Percentiles rank a stretch among this genome's conserved stretches.
These are phyloP conservation scores for Diospyros lotus DNA, from an alignment of 148 eudicot genomes.

Conservation along the genomic window DNA sequence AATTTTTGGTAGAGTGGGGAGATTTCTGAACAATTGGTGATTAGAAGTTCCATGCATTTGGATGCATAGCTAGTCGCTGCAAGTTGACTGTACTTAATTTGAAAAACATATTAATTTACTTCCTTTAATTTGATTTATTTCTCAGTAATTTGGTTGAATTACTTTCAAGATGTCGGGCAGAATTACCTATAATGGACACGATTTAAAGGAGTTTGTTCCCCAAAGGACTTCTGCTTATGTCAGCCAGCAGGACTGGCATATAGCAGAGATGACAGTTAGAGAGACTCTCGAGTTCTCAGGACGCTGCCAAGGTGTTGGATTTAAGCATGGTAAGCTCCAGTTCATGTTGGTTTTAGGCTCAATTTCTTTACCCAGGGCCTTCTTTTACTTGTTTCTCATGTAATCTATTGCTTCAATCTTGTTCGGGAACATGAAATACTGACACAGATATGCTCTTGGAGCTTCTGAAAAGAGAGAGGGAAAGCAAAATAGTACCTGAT, in stretches of 20 bases:
- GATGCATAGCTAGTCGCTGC: too few relatives aligned
- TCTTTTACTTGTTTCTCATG: slow-evolving; percentile 6
- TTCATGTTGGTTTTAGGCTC: not conserved
- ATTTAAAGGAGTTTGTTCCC: slow-evolving; percentile 70
- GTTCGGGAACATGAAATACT: slow-evolving; percentile 7
- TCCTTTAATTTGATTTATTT: not conserved
- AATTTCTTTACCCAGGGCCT: not conserved
- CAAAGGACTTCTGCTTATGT: slow-evolving; percentile 87
- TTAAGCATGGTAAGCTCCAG: slow-evolving; percentile 52
- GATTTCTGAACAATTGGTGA: too few relatives aligned
- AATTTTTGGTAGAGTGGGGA: too few relatives aligned
- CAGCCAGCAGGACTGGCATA: slow-evolving; percentile 85
- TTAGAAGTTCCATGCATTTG: too few relatives aligned
- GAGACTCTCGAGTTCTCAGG: slow-evolving; percentile 83
- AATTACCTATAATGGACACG: slow-evolving; percentile 73
- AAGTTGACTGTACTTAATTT: not conserved
- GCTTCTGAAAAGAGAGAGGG: slow-evolving; percentile 76
- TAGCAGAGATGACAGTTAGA: slow-evolving; percentile 91
- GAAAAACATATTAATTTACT: not conserved
- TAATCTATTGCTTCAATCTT: slow-evolving; percentile 4
- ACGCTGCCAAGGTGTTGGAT: slow-evolving; percentile 79
- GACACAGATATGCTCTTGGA: slow-evolving; percentile 76
- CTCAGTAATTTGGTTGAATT: slow-evolving; percentile 22
- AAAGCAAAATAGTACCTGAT: slow-evolving; percentile 62
- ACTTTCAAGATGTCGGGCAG: slow-evolving; percentile 67